Conservation (phyloP, 306 rosid genomes). For the Cyclanthera cordifolia region DNA sequence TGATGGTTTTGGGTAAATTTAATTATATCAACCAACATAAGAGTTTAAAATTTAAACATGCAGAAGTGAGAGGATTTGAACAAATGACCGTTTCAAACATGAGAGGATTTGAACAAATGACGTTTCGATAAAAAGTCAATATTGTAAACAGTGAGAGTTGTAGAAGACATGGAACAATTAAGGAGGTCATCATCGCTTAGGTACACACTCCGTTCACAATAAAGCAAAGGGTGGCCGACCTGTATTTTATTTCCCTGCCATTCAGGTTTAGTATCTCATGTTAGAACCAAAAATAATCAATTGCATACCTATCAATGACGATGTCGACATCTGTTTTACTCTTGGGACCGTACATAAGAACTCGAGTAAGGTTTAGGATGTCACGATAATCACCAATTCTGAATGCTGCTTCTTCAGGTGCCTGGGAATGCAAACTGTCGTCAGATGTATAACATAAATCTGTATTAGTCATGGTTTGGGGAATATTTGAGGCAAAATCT, state of each 20-base stretch:
- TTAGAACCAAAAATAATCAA: background rate
- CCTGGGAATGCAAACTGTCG: conserved; percentile 32
- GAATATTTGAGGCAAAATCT: conserved; percentile 32
- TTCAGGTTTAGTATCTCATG: background rate
- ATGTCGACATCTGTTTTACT: conserved; percentile 80
- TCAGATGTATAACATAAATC: conserved; percentile 20
- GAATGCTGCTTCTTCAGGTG: conserved; percentile 51
- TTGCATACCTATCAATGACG: conserved; percentile 61
- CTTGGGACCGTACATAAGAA: conserved; percentile 66
- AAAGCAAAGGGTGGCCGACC: background rate
- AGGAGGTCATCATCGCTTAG: background rate
- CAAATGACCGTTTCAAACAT: no score
- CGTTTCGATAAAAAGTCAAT: no score
- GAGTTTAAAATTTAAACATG: no score
- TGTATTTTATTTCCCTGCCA: background rate
- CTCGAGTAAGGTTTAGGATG: conserved; percentile 88
- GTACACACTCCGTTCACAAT: background rate
- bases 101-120: no score
- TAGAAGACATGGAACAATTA: background rate
- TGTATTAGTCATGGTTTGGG: conserved; percentile 26
- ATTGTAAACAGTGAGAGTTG: background rate
- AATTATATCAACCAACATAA: no score
- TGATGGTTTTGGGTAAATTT: no score
- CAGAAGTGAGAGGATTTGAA: no score
- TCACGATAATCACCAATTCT: conserved; percentile 83